Evolutionary conservation across 2,329 filamentous ascomycete species (phyloP), one percentile per base, ranked within the genome.

Genomic region (Ascochyta viciae-villosae): DNA sequence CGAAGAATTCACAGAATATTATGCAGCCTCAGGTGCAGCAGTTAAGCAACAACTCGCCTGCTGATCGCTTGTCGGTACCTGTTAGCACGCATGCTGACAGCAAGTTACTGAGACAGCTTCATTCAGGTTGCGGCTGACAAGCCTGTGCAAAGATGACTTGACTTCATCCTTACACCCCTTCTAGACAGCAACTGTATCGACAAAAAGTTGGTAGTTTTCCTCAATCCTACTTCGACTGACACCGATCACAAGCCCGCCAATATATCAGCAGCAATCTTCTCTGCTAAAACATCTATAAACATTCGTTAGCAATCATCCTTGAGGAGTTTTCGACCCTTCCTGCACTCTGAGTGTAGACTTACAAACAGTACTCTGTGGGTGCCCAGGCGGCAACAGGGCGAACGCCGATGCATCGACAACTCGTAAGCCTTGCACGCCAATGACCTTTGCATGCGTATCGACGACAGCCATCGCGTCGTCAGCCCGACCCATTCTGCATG

Each of bases 401-500:
- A 55, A 48, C 22, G 19, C 16, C 3, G 15, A 24, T 7, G 50
- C 50, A 48, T 55, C 63, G 24, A 55, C 39, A 8, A 50, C 50
- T 10, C 51, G 6, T 26, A 63, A 16, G 6, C 27, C 22, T 15
- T 26, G 6, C 1, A 61, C 47, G 8, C 57, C 54, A 29, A 34
- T 49, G 2, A 58, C 55, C 26, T 31, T 35, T 3, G 13, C 55
- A 31, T 58, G 24, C 3, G 54, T 62, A 58, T 75, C 73, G 6
- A 74, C 62, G 3, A 75, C 71, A 4, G 73, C 69, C 50, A 62
- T 65, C 5, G 48, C 41, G 38, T 73, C 62, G n/a, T 63, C 58
- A 3, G 34, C 22, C 42, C 40, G 51, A 5, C 68, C 69, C 83
- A 87, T 87, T 71, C 80, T 82, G 3, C 76, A 76, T 0, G 84